phyloP scores from a whole-genome alignment of 1,284 basidiomycete species.

The Schizophyllum commune region DNA sequence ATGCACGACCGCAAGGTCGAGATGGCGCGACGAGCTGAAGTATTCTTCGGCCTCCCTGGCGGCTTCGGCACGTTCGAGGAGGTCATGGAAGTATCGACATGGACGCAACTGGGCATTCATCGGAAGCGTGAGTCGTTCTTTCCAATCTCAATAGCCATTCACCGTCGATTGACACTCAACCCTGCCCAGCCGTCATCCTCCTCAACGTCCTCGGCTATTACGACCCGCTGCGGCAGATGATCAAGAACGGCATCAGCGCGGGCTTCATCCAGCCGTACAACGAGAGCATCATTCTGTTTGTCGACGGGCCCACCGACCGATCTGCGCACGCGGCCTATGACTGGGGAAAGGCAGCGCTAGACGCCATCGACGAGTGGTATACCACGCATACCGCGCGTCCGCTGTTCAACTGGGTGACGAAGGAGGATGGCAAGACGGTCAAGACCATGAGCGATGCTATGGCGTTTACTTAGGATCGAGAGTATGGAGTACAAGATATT shows the following conservation, averaged over 20 bases:
- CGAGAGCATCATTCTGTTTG: conserved; percentile 54
- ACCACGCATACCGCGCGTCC: conserved; percentile 20
- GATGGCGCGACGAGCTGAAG: conserved; percentile 75
- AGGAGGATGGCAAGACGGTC: conserved; percentile 19
- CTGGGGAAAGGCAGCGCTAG: conserved; percentile 70
- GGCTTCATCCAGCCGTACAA: conserved; percentile 72
- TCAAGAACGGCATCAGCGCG: conserved; percentile 56
- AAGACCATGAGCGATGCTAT: not conserved
- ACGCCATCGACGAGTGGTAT: conserved; percentile 61
- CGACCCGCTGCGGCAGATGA: conserved; percentile 67
- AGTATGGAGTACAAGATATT: no score
- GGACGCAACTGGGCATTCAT: conserved; percentile 89
- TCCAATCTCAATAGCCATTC: not conserved
- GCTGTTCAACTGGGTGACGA: conserved; percentile 38
- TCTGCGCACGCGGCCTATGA: conserved; percentile 54
- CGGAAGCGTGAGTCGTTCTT: conserved; percentile 55
- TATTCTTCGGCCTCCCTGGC: conserved; percentile 84
- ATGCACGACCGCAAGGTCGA: conserved; percentile 92
- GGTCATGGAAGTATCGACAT: conserved; percentile 86
- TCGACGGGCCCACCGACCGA: conserved; percentile 59
- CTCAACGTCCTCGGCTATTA: conserved; percentile 80
- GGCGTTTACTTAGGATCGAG: not conserved
- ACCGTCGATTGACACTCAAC: not conserved
- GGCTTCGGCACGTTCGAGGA: conserved; percentile 93
- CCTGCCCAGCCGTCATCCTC: conserved; percentile 59